Conservation (phyloP, 331 rosid genomes). For the Quercus lobata region DNA sequence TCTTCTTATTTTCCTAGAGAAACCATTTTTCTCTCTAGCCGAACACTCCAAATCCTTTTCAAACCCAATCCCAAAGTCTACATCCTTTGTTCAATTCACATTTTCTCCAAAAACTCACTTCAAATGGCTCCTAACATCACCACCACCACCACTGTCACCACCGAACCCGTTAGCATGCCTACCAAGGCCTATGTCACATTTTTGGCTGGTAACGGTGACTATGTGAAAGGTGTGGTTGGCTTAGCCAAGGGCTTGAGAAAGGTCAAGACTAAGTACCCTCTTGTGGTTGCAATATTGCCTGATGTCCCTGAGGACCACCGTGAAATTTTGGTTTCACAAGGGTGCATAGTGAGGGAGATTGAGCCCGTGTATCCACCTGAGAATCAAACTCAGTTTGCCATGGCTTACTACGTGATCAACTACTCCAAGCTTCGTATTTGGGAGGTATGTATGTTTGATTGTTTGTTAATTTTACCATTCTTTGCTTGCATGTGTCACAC, state of each 20-base stretch:
- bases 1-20: neutral
- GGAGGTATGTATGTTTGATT: slow-evolving; percentile 44
- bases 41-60: neutral
- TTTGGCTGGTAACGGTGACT: slow-evolving; percentile 81
- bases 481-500: slow-evolving; percentile 15
- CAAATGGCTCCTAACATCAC: slow-evolving; percentile 53
- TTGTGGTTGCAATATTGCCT: slow-evolving; percentile 68
- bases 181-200: slow-evolving; percentile 68
- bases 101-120: neutral
- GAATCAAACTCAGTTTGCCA: slow-evolving; percentile 69
- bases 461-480: no score
- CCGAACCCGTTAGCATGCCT: neutral
- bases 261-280: slow-evolving; percentile 49
- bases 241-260: slow-evolving; percentile 86
- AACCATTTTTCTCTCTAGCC: neutral
- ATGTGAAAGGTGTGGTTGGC: slow-evolving; percentile 81
- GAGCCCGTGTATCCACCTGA: slow-evolving; percentile 61
- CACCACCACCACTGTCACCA: slow-evolving; percentile 6
- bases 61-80: neutral
- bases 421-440: slow-evolving; percentile 88
- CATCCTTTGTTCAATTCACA: neutral
- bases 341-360: slow-evolving; percentile 63
- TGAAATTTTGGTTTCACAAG: slow-evolving; percentile 47
- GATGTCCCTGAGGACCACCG: slow-evolving; percentile 84
- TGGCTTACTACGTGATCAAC: slow-evolving; percentile 83